Evolutionary conservation across 768 basidiomycete species (phyloP).

Genomic region (Candolleomyces efflorescens): DNA sequence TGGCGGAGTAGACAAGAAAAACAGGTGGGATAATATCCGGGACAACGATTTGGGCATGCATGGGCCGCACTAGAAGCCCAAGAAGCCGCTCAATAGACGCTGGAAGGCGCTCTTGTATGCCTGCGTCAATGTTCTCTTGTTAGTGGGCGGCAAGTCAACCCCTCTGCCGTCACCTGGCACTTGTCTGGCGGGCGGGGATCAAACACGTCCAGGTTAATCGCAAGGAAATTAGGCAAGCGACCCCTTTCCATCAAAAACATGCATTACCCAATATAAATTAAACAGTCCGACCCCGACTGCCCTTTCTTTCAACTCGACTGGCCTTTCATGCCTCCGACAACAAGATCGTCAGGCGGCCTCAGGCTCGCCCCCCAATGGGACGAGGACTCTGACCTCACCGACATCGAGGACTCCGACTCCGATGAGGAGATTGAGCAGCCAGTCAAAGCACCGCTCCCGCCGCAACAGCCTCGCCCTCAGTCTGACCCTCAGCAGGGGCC

Average conservation of each 20-base stretch:
- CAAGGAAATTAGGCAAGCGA: neutral
- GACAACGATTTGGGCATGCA: too few species aligned
- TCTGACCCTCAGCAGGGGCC: constrained; percentile 2
- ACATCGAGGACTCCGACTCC: neutral
- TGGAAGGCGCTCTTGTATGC: too few species aligned
- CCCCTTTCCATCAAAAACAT: neutral
- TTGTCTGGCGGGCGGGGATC: neutral
- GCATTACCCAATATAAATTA: too few species aligned
- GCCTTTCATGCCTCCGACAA: neutral
- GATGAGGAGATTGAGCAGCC: constrained; percentile 9
- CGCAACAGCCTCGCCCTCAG: neutral
- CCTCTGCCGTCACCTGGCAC: too few species aligned
- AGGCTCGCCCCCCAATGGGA: neutral
- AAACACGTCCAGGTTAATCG: neutral
- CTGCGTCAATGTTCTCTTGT: too few species aligned
- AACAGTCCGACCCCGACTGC: neutral
- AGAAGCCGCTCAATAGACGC: too few species aligned
- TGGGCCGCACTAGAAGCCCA: too few species aligned
- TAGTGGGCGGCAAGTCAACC: too few species aligned
- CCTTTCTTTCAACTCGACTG: neutral
- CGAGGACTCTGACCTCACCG: neutral
- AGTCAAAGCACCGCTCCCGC: neutral
- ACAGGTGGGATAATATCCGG: too few species aligned
- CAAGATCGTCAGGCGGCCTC: constrained; percentile 5
- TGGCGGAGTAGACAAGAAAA: neutral